Evolutionary conservation across 176 grass and related monocot species (phyloP).

Genomic region (Zizania latifolia): DNA sequence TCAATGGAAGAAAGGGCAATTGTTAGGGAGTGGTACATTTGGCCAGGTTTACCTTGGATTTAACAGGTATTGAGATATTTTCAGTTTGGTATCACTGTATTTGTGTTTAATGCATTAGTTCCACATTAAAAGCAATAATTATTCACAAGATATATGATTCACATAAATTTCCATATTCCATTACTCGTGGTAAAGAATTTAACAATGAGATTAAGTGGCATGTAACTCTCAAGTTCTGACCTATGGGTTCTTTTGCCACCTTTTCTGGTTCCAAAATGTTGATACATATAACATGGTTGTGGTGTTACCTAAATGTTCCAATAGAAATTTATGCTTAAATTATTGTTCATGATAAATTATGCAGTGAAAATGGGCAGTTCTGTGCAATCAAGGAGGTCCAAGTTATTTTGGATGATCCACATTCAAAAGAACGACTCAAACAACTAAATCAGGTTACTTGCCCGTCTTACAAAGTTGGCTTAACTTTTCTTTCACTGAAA

Average conservation of each 20-base stretch:
- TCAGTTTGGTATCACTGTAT: neutral
- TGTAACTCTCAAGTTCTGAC: neutral
- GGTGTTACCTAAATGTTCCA: neutral
- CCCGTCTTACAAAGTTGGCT: slow-evolving; percentile 3
- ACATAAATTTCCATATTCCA: slow-evolving; percentile 1
- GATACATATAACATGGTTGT: neutral
- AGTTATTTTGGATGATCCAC: slow-evolving; percentile 86
- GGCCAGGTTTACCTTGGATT: slow-evolving; percentile 95
- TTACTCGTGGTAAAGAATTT: neutral
- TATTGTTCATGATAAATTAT: slow-evolving; percentile 6
- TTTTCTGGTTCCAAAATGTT: neutral
- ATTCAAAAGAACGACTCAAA: slow-evolving; percentile 91
- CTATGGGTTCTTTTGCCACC: neutral
- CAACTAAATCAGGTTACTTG: slow-evolving; percentile 83
- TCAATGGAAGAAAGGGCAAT: slow-evolving; percentile 74
- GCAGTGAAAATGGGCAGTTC: slow-evolving; percentile 86
- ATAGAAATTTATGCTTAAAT: neutral
- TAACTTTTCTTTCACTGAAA: neutral
- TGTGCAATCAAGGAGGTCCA: slow-evolving; percentile 98
- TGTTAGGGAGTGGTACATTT: slow-evolving; percentile 87
- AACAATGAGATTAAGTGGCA: neutral
- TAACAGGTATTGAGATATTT: slow-evolving; percentile 52
- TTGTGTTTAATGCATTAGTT: neutral
- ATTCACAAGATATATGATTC: neutral
- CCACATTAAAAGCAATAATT: neutral